phyloP scores from a whole-genome alignment of 2,329 filamentous ascomycete species.

The Pezicula rhizophila region DNA sequence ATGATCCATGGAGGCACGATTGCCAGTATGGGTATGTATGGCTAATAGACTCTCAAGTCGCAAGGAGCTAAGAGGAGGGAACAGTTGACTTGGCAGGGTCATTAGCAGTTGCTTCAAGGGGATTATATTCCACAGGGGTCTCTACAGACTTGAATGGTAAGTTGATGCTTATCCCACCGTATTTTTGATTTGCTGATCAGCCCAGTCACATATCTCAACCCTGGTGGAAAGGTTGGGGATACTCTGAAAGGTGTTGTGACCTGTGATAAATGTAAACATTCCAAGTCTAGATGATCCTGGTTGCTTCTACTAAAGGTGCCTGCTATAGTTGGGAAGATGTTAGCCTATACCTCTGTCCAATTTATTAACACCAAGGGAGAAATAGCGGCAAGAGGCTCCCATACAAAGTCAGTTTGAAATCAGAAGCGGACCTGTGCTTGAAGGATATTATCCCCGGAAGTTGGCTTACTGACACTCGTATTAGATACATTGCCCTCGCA shows the following conservation, averaged over 20 bases:
- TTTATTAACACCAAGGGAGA: slow-evolving; percentile 55
- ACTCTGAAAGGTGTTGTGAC: slow-evolving; percentile 48
- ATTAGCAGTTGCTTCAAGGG: slow-evolving; percentile 58
- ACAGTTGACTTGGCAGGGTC: slow-evolving; percentile 58
- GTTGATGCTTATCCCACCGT: not conserved
- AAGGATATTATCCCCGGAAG: not conserved
- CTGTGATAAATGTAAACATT: slow-evolving; percentile 52
- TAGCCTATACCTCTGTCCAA: slow-evolving; percentile 55
- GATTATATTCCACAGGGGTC: slow-evolving; percentile 56
- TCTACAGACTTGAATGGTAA: slow-evolving; percentile 59
- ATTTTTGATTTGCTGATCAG: not conserved
- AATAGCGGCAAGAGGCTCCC: slow-evolving; percentile 55
- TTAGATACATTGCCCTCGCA: slow-evolving; percentile 27
- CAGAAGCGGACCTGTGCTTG: too few species aligned
- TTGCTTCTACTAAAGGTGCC: not conserved
- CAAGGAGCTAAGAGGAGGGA: not conserved
- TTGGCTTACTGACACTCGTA: slow-evolving; percentile 3
- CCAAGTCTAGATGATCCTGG: not conserved
- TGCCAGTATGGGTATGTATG: slow-evolving; percentile 52
- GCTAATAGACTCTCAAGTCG: not conserved
- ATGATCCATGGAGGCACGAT: slow-evolving; percentile 76
- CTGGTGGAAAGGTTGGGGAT: slow-evolving; percentile 52
- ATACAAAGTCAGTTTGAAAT: slow-evolving; percentile 49
- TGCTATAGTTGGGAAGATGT: slow-evolving; percentile 51
- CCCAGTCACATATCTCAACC: slow-evolving; percentile 56